Conservation (phyloP, 108 stramenopile genomes). For the Asterionellopsis glacialis region DNA sequence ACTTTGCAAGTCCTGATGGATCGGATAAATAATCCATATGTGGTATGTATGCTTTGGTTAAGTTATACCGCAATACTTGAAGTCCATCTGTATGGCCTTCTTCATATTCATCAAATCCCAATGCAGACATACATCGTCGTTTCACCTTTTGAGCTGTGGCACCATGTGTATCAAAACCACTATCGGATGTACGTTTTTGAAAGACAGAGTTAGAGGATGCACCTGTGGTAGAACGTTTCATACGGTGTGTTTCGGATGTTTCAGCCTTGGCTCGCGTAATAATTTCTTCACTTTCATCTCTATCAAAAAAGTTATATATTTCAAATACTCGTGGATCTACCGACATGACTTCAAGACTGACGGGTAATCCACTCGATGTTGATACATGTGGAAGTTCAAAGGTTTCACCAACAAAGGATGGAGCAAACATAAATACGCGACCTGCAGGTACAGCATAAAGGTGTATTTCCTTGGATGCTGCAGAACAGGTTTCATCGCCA, state of each 20-base stretch:
- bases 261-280: slow-evolving; percentile 63
- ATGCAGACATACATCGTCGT: slow-evolving; percentile 56
- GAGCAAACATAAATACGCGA: slow-evolving; percentile 84
- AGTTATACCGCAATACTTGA: slow-evolving; percentile 93
- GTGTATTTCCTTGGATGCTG: slow-evolving; percentile 28
- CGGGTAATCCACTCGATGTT: slow-evolving; percentile 31
- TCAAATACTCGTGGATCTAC: slow-evolving; percentile 78
- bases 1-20: slow-evolving; percentile 23
- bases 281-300: slow-evolving; percentile 54
- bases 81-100: slow-evolving; percentile 87
- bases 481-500: background rate
- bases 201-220: slow-evolving; percentile 57
- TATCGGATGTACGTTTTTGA: slow-evolving; percentile 66
- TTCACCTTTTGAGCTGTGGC: slow-evolving; percentile 59
- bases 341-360: slow-evolving; percentile 67
- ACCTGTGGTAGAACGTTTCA: slow-evolving; percentile 79
- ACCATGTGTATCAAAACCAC: slow-evolving; percentile 87
- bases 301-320: slow-evolving; percentile 77
- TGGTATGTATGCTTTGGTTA: slow-evolving; percentile 83
- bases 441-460: slow-evolving; percentile 86
- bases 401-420: slow-evolving; percentile 73
- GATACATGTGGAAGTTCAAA: slow-evolving; percentile 73
- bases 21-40: slow-evolving; percentile 91
- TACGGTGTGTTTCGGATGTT: slow-evolving; percentile 57
- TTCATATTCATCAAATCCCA: slow-evolving; percentile 81